A percentile compares a stretch with the other conserved stretches of the same genome.
phyloP scores from a whole-genome alignment of 1,284 basidiomycete genomes.

The Prillingera fragicola region DNA sequence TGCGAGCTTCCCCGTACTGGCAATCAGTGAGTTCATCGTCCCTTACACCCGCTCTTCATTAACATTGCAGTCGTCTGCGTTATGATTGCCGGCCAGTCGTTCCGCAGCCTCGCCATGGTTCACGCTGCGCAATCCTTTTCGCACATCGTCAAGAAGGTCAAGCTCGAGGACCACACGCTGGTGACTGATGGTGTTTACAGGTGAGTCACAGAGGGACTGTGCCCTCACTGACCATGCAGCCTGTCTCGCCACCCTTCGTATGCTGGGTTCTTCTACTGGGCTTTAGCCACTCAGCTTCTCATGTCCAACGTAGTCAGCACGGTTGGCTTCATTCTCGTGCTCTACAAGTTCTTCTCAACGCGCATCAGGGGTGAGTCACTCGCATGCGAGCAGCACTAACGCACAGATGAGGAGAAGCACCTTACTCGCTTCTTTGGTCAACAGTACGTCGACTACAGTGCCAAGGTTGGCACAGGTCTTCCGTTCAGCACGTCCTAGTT shows the following conservation, averaged over 20 bases:
- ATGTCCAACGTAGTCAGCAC: constrained; percentile 74
- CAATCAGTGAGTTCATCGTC: constrained; percentile 15
- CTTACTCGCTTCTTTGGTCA: constrained; percentile 76
- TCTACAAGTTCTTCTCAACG: constrained; percentile 80
- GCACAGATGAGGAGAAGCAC: constrained; percentile 65
- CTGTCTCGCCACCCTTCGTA: constrained; percentile 82
- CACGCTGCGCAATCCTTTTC: constrained; percentile 91
- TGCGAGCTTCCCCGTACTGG: constrained; percentile 45
- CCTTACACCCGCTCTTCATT: not conserved
- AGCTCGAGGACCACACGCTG: constrained; percentile 66
- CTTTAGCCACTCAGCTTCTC: constrained; percentile 86
- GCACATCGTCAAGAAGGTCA: constrained; percentile 68
- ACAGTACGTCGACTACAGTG: constrained; percentile 65
- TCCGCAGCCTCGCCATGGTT: constrained; percentile 90
- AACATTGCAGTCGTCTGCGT: constrained; percentile 39
- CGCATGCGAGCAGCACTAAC: not conserved
- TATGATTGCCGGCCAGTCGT: constrained; percentile 64
- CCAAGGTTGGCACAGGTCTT: constrained; percentile 64
- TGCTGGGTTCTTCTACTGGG: constrained; percentile 97
- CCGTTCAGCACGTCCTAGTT: constrained; percentile 48
- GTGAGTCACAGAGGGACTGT: too few species aligned
- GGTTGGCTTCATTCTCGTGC: constrained; percentile 50
- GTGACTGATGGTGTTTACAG: constrained; percentile 80
- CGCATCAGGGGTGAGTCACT: constrained; percentile 66
- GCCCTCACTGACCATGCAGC: not conserved